phyloP scores from a whole-genome alignment of 345 rosid species.

The Eucalyptus pauciflora region DNA sequence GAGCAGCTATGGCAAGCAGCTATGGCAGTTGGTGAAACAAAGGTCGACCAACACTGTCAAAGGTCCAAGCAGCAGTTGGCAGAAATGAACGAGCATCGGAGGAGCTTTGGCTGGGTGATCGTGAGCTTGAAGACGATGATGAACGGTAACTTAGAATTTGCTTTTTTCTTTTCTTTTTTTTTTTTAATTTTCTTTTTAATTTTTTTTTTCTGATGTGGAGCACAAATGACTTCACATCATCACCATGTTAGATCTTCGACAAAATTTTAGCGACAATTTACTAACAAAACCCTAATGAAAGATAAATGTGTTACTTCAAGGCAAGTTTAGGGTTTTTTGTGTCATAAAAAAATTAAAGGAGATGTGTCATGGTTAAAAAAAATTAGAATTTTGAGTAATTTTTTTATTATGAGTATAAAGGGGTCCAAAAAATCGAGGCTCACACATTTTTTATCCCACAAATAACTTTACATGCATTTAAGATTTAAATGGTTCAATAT shows the following conservation, averaged over 20 bases:
- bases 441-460: not conserved
- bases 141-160: not conserved
- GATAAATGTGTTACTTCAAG: not conserved
- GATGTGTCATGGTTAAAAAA: not conserved
- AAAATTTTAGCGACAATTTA: not conserved
- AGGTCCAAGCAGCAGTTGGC: not conserved
- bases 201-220: too few relatives aligned
- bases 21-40: not conserved
- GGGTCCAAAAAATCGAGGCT: not conserved
- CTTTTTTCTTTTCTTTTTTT: too few relatives aligned
- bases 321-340: not conserved
- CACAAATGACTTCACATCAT: not conserved
- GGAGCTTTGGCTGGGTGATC: not conserved
- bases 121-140: not conserved
- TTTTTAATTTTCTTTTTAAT: too few relatives aligned
- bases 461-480: not conserved
- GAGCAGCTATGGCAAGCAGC: not conserved
- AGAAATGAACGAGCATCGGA: not conserved
- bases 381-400: not conserved
- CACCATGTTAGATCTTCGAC: not conserved
- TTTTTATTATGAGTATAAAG: not conserved
- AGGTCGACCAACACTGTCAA: not conserved
- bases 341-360: not conserved
- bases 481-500: not conserved
- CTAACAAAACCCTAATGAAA: not conserved